Evolutionary conservation across 2,329 filamentous ascomycete genomes (phyloP).

Genomic region (Exophiala aquamarina): DNA sequence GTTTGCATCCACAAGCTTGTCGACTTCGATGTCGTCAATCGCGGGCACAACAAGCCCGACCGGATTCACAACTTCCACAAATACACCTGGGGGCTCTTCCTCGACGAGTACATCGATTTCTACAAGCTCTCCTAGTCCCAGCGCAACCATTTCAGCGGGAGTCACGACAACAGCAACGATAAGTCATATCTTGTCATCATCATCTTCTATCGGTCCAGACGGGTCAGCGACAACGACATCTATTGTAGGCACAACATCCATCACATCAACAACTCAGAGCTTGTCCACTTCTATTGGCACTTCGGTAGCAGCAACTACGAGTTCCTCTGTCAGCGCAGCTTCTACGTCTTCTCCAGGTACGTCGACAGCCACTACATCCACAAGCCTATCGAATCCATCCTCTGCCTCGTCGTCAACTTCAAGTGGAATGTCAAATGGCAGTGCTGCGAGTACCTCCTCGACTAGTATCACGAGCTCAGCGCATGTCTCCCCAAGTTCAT

Average conservation of each 20-base stretch:
- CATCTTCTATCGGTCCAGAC: too few relatives aligned
- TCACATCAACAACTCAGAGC: too few relatives aligned
- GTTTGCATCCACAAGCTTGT: neutral
- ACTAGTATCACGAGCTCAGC: too few relatives aligned
- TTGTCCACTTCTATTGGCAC: conserved; percentile 3
- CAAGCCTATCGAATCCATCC: neutral
- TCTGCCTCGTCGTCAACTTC: too few relatives aligned
- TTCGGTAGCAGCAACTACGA: neutral
- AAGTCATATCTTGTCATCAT: too few relatives aligned
- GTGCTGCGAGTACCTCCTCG: too few relatives aligned
- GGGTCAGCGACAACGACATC: too few relatives aligned
- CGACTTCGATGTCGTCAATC: neutral
- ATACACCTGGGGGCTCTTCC: neutral
- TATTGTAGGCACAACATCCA: too few relatives aligned
- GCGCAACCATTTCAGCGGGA: too few relatives aligned
- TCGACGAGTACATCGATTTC: conserved; percentile 1
- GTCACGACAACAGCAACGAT: too few relatives aligned
- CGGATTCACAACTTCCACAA: neutral
- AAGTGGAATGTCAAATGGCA: too few relatives aligned
- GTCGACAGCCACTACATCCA: neutral
- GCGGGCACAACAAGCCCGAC: neutral
- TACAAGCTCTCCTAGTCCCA: neutral
- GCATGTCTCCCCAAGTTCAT: too few relatives aligned
- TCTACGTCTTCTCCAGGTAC: neutral
- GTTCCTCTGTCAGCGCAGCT: neutral